Evolutionary conservation across 345 rosid genomes (phyloP), one percentile per base, ranked within the genome.

Genomic region (Linum trigynum): DNA sequence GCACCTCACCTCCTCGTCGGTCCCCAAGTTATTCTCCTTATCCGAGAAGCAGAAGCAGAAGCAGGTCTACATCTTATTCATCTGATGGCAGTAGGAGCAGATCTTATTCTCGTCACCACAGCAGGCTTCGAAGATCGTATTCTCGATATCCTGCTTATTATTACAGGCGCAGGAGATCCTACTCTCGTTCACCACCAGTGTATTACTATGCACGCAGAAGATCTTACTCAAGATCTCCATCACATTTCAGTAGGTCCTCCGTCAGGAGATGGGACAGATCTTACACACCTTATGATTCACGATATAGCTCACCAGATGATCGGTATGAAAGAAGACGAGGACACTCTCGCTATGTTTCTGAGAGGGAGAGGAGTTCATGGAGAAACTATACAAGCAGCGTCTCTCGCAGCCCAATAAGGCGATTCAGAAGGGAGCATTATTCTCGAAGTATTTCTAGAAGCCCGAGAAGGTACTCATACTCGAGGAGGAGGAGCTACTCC

Each of bases 51-150:
- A 32, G 78, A 63, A 70, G 81, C 59, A 32, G 65, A 36, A 80
- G 86, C 43, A 55, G 79, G 10, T 86, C 90, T 4, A 79, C 78
- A 2, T n/a, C 75, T 51, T 83, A 79, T 71, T 86, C 86, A 15
- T 79, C 82, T 23, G 91, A 77, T 5, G 58, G 78, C n/a, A 77
- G 83, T 66, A 70, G 85, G 77, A 78, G 86, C 75, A 80, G 88
- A 55, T 89, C 95, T 10, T 71, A 73, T 67, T 75, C 79, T 60
- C 81, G 77, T 7, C 14, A 40, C 15, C 16, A 55, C 41, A 23
- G 57, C 4, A 39, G 69, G 37, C 38, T 58, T 3, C 53, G 64
- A 3, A 65, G 79, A 45, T 72, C 79, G 1, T 58, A 65, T 55
- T 81, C 97, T 35, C 86, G 75, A 53, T 80, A 85, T 3, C 40